Percentiles rank a stretch among this genome's conserved stretches.
phyloP scores from a whole-genome alignment of 768 basidiomycete genomes.

The Postia placenta region DNA sequence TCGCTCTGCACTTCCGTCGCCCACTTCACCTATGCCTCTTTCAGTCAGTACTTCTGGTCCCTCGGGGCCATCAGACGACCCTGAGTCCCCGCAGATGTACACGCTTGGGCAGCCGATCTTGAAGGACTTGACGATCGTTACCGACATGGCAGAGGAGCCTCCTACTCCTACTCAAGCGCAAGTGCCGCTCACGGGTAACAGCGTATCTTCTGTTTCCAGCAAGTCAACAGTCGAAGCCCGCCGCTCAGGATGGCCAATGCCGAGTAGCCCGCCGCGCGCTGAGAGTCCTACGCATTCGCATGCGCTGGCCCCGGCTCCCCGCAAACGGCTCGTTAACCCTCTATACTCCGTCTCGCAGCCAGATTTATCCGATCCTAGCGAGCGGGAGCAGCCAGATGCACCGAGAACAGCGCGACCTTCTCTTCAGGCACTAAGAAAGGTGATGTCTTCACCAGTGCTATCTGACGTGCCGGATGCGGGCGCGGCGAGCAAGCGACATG shows the following conservation, averaged over 20 bases:
- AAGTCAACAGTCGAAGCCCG: background rate
- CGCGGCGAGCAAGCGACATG: background rate
- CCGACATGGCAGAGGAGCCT: background rate
- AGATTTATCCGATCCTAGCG: conserved; percentile 30
- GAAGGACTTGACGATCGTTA: background rate
- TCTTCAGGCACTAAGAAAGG: conserved; percentile 18
- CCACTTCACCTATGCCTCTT: background rate
- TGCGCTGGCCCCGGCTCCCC: conserved; percentile 63
- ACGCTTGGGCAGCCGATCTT: conserved; percentile 4
- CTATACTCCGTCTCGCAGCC: conserved; percentile 56
- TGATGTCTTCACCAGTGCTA: conserved; percentile 17
- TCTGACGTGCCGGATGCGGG: conserved; percentile 10
- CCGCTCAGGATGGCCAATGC: conserved; percentile 20
- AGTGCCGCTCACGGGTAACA: background rate
- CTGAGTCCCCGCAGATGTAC: background rate
- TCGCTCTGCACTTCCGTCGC: background rate
- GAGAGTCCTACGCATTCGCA: conserved; percentile 62
- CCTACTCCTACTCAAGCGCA: background rate
- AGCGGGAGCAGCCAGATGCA: conserved; percentile 6
- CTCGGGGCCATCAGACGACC: background rate
- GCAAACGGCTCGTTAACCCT: conserved; percentile 41
- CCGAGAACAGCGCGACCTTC: conserved; percentile 12
- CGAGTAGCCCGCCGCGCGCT: conserved; percentile 46
- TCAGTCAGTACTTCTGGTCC: background rate
- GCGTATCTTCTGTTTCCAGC: background rate